phyloP scores from a whole-genome alignment of 2,329 filamentous ascomycete species.

The Botrytis porri region DNA sequence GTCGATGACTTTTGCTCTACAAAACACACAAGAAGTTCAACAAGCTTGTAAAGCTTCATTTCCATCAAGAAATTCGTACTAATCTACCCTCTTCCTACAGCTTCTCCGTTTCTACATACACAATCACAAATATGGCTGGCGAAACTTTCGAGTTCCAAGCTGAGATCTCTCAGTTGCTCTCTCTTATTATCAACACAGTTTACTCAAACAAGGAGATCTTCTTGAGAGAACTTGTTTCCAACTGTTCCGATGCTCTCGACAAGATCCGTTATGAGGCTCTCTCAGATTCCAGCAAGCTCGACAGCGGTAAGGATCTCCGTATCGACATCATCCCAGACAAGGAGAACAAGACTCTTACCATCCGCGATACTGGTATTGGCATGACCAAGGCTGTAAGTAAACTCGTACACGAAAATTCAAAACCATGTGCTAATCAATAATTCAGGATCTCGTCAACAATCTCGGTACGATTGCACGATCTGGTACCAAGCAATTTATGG shows the following conservation, averaged over 20 bases:
- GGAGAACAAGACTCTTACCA: conserved; percentile 95
- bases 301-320: conserved; percentile 94
- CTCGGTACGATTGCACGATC: conserved; percentile 98
- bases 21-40: neutral
- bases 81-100: neutral
- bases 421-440: conserved; percentile 40
- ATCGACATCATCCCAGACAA: conserved; percentile 99
- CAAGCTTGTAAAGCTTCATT: neutral
- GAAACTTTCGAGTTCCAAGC: conserved; percentile 99
- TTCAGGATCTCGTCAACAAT: conserved; percentile 97
- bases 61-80: neutral
- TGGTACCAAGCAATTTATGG: conserved; percentile 99
- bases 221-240: conserved; percentile 96
- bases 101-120: conserved; percentile 20
- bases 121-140: conserved; percentile 65
- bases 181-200: conserved; percentile 99
- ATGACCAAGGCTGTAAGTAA: conserved; percentile 98
- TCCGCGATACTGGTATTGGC: conserved; percentile 97
- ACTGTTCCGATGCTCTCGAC: conserved; percentile 97
- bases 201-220: conserved; percentile 99
- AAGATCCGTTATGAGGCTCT: conserved; percentile 99
- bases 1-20: neutral
- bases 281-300: conserved; percentile 95
- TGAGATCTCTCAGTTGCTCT: conserved; percentile 99
- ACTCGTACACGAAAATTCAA: conserved; percentile 1